Evolutionary conservation across 192 early-diverging fungal species (phyloP), one percentile per base, ranked within the genome.

Genomic region (Entomortierella parvispora): DNA sequence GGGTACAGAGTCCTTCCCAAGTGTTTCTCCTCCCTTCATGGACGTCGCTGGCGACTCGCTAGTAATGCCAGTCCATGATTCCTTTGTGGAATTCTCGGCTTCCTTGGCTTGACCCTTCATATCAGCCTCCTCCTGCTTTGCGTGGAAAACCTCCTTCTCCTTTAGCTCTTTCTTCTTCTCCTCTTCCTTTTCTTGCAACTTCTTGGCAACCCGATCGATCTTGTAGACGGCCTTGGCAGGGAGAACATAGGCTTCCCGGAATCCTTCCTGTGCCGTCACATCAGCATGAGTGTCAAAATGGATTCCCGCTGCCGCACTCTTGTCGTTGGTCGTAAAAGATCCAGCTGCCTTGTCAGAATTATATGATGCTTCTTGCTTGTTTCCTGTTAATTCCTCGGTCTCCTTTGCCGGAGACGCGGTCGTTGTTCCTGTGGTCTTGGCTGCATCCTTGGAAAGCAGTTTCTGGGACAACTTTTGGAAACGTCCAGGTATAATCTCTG

Each of bases 211-310:
- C 11, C 61, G 74, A 40, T 77, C 74, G 25, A 68, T 68, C 33
- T 77, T 64, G 43, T 77, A 77, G 12, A 68, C 66, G 12, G 74
- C 74, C 33, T 77, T 68, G 33, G 61, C 62, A 25, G 74, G 74
- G 32, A 77, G 46, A 1, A 77, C 61, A 61, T 46, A 77, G 11
- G 10, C 34, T 59, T 68, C 74, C 37, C 74, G 58, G 66, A 77
- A 77, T 0, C 74, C 74, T 1, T 57, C 48, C 33, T 77, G 74
- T 1, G 74, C 74, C 11, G 64, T 17, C 0, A 77, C 66, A 34
- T 77, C 74, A 6, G 74, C 65, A 29, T 77, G 74, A 12, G 74
- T 77, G 8, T 64, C 49, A 33, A 77, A 77, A 18, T 49, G 12
- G 42, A 59, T 68, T 40, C 50, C 60, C 18, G 49, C 15, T n/a